These are phyloP conservation scores for Microdochium nivale DNA, from an alignment of 2,329 filamentous ascomycete species.

Conservation along the genomic window DNA sequence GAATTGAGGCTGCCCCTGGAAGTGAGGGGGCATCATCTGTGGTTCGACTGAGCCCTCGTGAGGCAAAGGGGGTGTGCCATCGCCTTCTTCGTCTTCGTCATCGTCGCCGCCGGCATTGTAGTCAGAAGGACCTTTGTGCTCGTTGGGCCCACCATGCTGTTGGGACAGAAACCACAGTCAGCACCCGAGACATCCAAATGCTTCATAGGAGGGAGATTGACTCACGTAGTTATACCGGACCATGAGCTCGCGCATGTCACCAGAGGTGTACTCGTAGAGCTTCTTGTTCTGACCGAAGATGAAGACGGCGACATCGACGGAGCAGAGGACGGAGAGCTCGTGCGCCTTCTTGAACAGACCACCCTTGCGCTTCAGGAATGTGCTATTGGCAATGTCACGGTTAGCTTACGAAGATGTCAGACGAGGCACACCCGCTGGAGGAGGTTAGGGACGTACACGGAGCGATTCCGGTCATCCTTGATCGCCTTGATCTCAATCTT, in stretches of 20 bases:
- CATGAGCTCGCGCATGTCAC: slow-evolving; percentile 86
- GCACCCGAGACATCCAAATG: not conserved
- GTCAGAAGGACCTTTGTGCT: slow-evolving; percentile 91
- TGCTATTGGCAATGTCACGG: slow-evolving; percentile 44
- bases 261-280: slow-evolving; percentile 93
- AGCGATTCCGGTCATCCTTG: slow-evolving; percentile 96
- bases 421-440: not conserved
- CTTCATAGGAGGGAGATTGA: slow-evolving; percentile 16
- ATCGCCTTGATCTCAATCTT: slow-evolving; percentile 99
- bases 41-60: slow-evolving; percentile 42
- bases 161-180: slow-evolving; percentile 7
- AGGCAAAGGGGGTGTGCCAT: slow-evolving; percentile 62
- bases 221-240: slow-evolving; percentile 84
- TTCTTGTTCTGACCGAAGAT: slow-evolving; percentile 99
- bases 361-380: slow-evolving; percentile 96
- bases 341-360: slow-evolving; percentile 99
- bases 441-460: slow-evolving; percentile 62
- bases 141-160: slow-evolving; percentile 85
- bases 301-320: slow-evolving; percentile 96
- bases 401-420: not conserved
- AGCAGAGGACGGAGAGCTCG: slow-evolving; percentile 94
- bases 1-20: slow-evolving; percentile 62
- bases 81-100: slow-evolving; percentile 62
- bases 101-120: slow-evolving; percentile 87
- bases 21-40: slow-evolving; percentile 62